A percentile compares a stretch with the other conserved stretches of the same genome.
Evolutionary conservation across 2,329 filamentous ascomycete species (phyloP).

Genomic region (Volutella citrinella): DNA sequence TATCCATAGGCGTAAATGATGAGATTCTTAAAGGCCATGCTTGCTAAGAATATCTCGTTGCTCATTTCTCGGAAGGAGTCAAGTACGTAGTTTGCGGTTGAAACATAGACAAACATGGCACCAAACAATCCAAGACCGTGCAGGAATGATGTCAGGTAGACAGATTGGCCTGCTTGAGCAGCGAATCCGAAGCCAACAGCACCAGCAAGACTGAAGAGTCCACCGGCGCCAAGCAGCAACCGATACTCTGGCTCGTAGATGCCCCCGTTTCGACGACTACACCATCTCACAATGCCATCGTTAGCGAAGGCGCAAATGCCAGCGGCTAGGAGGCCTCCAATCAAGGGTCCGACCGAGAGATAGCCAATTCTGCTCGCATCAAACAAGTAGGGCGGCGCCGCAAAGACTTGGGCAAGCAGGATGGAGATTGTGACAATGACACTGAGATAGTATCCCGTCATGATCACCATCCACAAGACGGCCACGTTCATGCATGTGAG

Average conservation of each 20-base stretch:
- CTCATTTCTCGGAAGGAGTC: background rate
- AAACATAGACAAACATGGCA: background rate
- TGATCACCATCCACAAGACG: background rate
- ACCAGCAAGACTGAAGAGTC: background rate
- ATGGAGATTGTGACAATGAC: background rate
- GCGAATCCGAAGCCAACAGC: background rate
- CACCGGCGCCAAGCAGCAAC: background rate
- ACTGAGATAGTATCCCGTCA: background rate
- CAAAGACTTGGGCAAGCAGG: background rate
- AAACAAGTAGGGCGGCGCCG: background rate
- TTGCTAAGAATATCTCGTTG: background rate
- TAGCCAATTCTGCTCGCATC: background rate
- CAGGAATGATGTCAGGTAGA: background rate
- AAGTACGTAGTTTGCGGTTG: background rate
- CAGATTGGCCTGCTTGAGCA: background rate
- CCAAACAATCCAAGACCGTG: background rate
- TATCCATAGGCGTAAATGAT: background rate
- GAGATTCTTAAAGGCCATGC: background rate
- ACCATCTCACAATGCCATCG: background rate
- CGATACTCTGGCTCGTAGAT: background rate
- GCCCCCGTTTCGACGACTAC: background rate
- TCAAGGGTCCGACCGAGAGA: background rate
- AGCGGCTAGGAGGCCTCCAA: background rate
- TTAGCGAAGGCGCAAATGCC: background rate
- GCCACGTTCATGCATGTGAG: background rate